A percentile compares a stretch with the other conserved stretches of the same genome.
Evolutionary conservation across 208 protist genomes (phyloP).

Genomic region (Trypanosoma scelopori): DNA sequence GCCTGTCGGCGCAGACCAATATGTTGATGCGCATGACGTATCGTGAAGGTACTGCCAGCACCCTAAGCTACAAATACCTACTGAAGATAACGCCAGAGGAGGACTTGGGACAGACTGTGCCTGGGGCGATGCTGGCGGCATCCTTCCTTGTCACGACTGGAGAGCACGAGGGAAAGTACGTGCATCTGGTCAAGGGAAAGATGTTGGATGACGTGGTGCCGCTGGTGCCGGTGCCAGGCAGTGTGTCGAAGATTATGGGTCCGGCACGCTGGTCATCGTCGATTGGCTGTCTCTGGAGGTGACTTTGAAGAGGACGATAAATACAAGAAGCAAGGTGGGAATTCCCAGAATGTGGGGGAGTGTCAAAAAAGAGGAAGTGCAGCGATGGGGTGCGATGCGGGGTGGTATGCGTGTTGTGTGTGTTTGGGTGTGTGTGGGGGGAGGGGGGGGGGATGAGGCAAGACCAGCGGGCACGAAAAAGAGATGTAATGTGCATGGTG

Average conservation of each 20-base stretch:
- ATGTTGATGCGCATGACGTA: conserved; percentile 58
- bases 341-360: too few relatives aligned
- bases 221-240: conserved; percentile 31
- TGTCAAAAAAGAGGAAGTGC: too few relatives aligned
- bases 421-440: too few relatives aligned
- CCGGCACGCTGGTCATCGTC: conserved; percentile 64
- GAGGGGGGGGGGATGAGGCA: background rate
- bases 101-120: conserved; percentile 53
- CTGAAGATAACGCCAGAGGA: conserved; percentile 54
- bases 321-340: background rate
- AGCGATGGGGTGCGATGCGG: too few relatives aligned
- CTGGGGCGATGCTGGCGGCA: conserved; percentile 64
- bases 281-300: conserved; percentile 70
- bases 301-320: background rate
- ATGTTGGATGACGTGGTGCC: conserved; percentile 67
- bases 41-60: conserved; percentile 62
- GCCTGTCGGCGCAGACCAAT: conserved; percentile 50
- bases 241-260: conserved; percentile 64
- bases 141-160: conserved; percentile 62
- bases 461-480: background rate
- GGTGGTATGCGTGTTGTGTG: too few relatives aligned
- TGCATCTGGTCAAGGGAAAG: conserved; percentile 74
- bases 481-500: background rate
- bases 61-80: conserved; percentile 78
- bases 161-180: conserved; percentile 62